Evolutionary conservation across 768 basidiomycete species (phyloP), one percentile per base, ranked within the genome.

Genomic region (Butyriboletus loyo): DNA sequence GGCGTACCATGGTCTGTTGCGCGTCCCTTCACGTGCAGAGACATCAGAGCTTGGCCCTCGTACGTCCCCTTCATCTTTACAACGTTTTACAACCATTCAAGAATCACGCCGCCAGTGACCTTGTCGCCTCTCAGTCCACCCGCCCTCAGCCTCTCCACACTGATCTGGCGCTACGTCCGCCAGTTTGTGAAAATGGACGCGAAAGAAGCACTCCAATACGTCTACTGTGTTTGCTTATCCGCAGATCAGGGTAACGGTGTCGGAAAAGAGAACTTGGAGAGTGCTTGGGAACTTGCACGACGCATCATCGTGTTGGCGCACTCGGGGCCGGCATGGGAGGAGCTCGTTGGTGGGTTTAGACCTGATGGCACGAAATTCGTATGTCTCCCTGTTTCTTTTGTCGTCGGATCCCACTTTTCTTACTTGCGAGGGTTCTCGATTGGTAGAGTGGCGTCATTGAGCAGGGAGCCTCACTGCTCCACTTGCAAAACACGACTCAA

Each of bases 131-230:
- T 72, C n/a, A 70, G 75, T 19, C 84, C 83, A 13, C 87, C 89
- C 1, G 84, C 87, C 0, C 73, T 95, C 41, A 89, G 88, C 65
- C 75, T 98, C 21, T 81, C 92, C 1, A 89, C 91, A 4, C 69
- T 98, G 21, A 82, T 94, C 53, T 94, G 93, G 83, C 88, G 93
- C 15, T 98, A 99, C 65, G 84, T 97, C 39, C 84, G 92, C 32
- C 89, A 87, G 54, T 97, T 98, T 66, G 89, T 89, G 25, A 90
- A 87, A 72, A 83, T 92, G 79, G 96, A 97, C 60, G 89, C 95
- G 0, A 87, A 89, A 63, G 91, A 95, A 62, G 96, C 95, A 0
- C 72, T 99, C 46, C 94, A 99, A 70, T 98, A 98, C 59, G 88
- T 95, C 22, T 94, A 93, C 64, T 89, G 89, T 53, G 80, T 97